A percentile compares a stretch with the other conserved stretches of the same genome.
Conservation (phyloP, 1,139 yeast species). For the Suhomyces bokatorum region DNA sequence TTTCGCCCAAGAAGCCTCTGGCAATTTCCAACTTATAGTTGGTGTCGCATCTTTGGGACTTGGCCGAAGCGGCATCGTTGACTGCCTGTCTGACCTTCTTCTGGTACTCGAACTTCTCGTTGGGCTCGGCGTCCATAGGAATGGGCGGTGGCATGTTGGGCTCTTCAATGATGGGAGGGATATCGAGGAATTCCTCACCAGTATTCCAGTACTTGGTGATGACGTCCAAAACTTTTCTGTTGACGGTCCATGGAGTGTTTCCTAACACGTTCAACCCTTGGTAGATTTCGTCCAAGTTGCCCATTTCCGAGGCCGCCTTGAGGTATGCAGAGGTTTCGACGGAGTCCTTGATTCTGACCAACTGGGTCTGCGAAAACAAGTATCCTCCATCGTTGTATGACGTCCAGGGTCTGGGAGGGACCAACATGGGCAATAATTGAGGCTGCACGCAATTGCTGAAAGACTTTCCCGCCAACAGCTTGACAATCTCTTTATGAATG, state of each 20-base stretch:
- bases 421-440: conserved; percentile 90
- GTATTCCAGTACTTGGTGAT: conserved; percentile 84
- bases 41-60: conserved; percentile 90
- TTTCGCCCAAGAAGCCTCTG: conserved; percentile 85
- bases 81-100: conserved; percentile 56
- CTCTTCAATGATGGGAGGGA: conserved; percentile 62
- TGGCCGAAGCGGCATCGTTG: conserved; percentile 62
- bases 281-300: conserved; percentile 64
- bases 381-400: conserved; percentile 84
- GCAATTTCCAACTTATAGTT: conserved; percentile 95
- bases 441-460: conserved; percentile 75
- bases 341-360: conserved; percentile 80
- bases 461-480: conserved; percentile 66
- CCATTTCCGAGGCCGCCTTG: conserved; percentile 75
- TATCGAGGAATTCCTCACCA: conserved; percentile 76
- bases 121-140: conserved; percentile 69
- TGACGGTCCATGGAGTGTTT: conserved; percentile 89
- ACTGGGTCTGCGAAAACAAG: conserved; percentile 56
- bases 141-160: conserved; percentile 67
- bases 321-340: conserved; percentile 90
- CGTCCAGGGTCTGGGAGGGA: conserved; percentile 86
- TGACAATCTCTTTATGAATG: conserved; percentile 67
- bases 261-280: conserved; percentile 89
- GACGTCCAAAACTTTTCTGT: conserved; percentile 65
- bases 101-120: conserved; percentile 66